Evolutionary conservation across 106 monocot genomes (phyloP).

Genomic region (Dendrobium officinale): DNA sequence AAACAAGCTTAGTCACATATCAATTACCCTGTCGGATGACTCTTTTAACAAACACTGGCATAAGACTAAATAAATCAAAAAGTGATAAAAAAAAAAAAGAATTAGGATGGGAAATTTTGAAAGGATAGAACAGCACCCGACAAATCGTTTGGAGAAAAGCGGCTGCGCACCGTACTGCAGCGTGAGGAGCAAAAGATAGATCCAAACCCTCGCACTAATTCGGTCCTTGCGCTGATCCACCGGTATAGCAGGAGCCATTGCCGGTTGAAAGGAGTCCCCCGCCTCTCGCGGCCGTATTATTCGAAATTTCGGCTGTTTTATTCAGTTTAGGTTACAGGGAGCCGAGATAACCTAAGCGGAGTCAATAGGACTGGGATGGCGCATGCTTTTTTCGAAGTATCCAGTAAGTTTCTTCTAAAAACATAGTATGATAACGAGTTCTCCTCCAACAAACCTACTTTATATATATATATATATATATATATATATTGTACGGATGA

Average conservation of each 20-base stretch:
- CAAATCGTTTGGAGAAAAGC: conserved; percentile 50
- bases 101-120: background rate
- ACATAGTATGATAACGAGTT: no score
- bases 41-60: background rate
- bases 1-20: background rate
- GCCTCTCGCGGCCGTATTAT: background rate
- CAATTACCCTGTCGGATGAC: background rate
- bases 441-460: no score
- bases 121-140: conserved; percentile 14
- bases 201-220: conserved; percentile 29
- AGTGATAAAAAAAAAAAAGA: background rate
- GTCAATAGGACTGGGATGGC: no score
- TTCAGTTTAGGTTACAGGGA: no score
- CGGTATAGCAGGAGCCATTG: conserved; percentile 20
- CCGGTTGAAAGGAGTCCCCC: background rate
- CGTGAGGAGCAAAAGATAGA: conserved; percentile 44
- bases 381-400: no score
- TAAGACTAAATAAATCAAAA: background rate
- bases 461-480: no score
- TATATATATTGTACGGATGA: no score
- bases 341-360: no score
- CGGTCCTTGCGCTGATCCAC: conserved; percentile 4
- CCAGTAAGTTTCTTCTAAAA: no score
- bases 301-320: background rate
- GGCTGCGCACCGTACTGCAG: conserved; percentile 67